phyloP scores from a whole-genome alignment of 345 rosid genomes.

The Ricinus communis region DNA sequence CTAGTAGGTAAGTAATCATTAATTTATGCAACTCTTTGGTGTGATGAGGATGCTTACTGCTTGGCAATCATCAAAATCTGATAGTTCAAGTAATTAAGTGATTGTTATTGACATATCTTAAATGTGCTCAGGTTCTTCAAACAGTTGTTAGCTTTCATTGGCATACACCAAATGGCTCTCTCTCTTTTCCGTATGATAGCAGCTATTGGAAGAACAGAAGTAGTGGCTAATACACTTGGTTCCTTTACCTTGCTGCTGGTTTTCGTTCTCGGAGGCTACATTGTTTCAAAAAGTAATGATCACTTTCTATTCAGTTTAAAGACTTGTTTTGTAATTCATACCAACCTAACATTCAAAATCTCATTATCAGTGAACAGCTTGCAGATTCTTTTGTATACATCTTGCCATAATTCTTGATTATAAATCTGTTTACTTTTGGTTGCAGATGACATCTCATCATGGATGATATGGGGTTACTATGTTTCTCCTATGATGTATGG shows the following conservation, averaged over 20 bases:
- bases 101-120: neutral
- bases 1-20: slow-evolving; percentile 23
- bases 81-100: neutral
- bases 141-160: slow-evolving; percentile 22
- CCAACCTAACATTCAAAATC: no score
- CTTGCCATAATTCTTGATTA: neutral
- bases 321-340: no score
- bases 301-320: no score
- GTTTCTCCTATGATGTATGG: slow-evolving; percentile 32
- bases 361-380: neutral
- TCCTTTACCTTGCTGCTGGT: slow-evolving; percentile 18
- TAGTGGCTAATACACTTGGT: slow-evolving; percentile 24
- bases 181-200: slow-evolving; percentile 26
- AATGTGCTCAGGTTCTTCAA: slow-evolving; percentile 24
- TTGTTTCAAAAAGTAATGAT: slow-evolving; percentile 16
- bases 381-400: no score
- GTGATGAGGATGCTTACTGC: no score
- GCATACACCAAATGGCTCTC: slow-evolving; percentile 22
- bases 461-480: slow-evolving; percentile 31
- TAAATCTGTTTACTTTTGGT: neutral
- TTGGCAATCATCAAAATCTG: neutral
- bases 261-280: slow-evolving; percentile 25
- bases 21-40: no score
- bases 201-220: slow-evolving; percentile 23
- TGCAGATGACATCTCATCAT: slow-evolving; percentile 24